Evolutionary conservation across 2,329 filamentous ascomycete genomes (phyloP), one percentile per base, ranked within the genome.

Genomic region (Macrophomina pseudophaseolina): DNA sequence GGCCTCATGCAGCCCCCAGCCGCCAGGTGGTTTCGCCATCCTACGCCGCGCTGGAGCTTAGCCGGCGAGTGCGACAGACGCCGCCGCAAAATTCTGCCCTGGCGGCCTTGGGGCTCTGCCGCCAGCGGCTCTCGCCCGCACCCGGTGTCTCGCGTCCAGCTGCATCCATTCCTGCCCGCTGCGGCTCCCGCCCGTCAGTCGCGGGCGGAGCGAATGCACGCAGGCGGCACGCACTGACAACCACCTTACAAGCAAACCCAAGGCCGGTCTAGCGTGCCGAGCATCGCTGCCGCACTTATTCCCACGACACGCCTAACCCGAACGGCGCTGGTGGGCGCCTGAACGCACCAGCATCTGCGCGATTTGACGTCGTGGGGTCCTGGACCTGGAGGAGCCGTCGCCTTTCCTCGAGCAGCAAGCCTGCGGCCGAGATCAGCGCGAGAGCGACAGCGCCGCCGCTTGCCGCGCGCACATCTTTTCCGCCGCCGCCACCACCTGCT

Each of bases 301-400:
- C 58, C 58, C 58, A 62, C 54, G 4, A 28, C 42, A 44, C 18
- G 32, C 58, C 38, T 62, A 62, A 49, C 58, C 58, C 18, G 32
- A 44, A 53, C 9, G 18, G 60, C 48, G 33, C 60, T 64, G 48
- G 59, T 64, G 60, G 60, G 48, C 48, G 60, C 60, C 60, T 64
- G 60, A 64, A 42, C 60, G 48, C 60, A 35, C 53, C 14, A 42
- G 53, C 35, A 16, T 64, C 23, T 23, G 60, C 60, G 60, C 48
- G 60, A 64, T 64, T 64, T 64, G 60, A 64, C 46, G 60, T 62
- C 58, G 56, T 64, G 60, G 60, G 33, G 60, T 40, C 58, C 56
- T 60, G 56, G 56, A 60, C 49, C 30, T 53, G 49, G 18, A 49
- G 46, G 23, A 16, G 9, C 23, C 12, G 5, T 33, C 52, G 52